phyloP scores from a whole-genome alignment of 2,329 filamentous ascomycete genomes.

The Aspergillus tamarii region DNA sequence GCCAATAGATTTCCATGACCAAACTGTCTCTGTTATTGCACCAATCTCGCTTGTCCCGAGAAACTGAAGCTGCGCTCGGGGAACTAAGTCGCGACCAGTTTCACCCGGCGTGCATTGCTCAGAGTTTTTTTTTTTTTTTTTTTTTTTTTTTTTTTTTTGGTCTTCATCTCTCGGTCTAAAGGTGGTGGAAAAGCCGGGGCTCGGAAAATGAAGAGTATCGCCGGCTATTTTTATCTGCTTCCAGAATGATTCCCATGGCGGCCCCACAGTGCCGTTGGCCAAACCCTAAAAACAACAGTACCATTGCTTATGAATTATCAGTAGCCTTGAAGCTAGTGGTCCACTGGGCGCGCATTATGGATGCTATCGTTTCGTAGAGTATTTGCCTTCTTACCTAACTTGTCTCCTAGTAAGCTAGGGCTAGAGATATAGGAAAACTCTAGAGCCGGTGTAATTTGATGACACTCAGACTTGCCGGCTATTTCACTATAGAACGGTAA shows the following conservation, averaged over 20 bases:
- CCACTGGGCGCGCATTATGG: background rate
- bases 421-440: background rate
- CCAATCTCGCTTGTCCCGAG: background rate
- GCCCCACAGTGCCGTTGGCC: background rate
- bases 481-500: background rate
- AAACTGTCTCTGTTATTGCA: background rate
- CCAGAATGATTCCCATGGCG: background rate
- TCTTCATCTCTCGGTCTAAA: background rate
- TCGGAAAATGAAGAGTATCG: background rate
- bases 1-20: background rate
- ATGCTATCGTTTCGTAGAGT: background rate
- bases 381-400: background rate
- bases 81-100: background rate
- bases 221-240: conserved; percentile 1
- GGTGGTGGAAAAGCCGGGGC: background rate
- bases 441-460: background rate
- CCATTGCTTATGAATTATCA: background rate
- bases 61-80: background rate
- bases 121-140: background rate
- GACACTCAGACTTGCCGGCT: background rate
- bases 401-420: background rate
- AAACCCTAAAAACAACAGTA: background rate
- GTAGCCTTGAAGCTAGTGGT: background rate
- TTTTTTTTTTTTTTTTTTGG: background rate
- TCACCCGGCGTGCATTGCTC: background rate